phyloP scores from a whole-genome alignment of 345 rosid species.

The Gossypium bickii region DNA sequence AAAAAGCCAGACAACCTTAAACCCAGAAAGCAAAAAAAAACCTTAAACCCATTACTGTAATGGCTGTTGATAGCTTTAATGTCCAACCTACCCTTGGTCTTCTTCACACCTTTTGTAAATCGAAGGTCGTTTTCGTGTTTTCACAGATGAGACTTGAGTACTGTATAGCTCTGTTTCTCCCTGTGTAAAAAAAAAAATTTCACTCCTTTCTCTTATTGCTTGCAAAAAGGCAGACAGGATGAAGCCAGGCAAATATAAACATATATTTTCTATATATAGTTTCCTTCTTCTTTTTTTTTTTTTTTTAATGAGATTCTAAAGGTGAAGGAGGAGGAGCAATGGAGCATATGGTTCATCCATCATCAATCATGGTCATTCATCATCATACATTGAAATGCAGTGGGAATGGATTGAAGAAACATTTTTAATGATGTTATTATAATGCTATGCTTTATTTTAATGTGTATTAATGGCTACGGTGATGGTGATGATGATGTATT shows the following conservation, averaged over 20 bases:
- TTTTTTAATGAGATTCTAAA: neutral
- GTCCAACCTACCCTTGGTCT: slow-evolving; percentile 32
- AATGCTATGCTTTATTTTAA: slow-evolving; percentile 6
- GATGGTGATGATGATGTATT: slow-evolving; percentile 15
- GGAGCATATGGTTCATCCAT: slow-evolving; percentile 18
- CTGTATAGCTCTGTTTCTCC: slow-evolving; percentile 32
- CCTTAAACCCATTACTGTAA: slow-evolving; percentile 22
- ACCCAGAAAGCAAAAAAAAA: neutral
- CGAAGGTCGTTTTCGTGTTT: slow-evolving; percentile 33
- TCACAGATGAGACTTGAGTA: slow-evolving; percentile 26
- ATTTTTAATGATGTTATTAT: slow-evolving; percentile 12
- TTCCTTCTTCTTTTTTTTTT: neutral
- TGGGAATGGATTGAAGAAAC: slow-evolving; percentile 18
- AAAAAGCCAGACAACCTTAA: neutral
- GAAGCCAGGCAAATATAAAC: slow-evolving; percentile 48
- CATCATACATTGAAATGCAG: slow-evolving; percentile 15
- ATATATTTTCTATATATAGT: slow-evolving; percentile 5
- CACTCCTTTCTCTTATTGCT: slow-evolving; percentile 21
- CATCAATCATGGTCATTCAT: slow-evolving; percentile 25
- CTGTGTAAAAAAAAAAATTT: slow-evolving; percentile 10
- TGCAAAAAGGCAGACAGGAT: slow-evolving; percentile 54
- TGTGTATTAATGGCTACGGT: slow-evolving; percentile 14
- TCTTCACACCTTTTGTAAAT: slow-evolving; percentile 17
- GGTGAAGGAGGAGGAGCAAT: slow-evolving; percentile 10
- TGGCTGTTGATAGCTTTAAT: slow-evolving; percentile 24